phyloP scores from a whole-genome alignment of 1,139 yeast species.

The Debaryomyces nepalensis region DNA sequence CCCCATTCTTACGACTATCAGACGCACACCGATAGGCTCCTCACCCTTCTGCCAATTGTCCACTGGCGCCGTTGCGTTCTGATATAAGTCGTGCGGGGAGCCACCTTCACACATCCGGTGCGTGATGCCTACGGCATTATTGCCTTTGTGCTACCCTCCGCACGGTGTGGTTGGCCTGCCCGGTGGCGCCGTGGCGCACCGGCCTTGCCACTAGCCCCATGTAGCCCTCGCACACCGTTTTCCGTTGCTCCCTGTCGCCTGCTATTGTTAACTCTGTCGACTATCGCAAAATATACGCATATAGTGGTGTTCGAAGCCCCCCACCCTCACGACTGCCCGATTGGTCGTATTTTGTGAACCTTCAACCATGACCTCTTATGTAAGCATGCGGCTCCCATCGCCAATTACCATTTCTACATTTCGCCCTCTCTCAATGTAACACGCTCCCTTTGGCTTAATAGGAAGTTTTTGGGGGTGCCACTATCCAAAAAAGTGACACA shows the following conservation, averaged over 20 bases:
- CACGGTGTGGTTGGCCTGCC: neutral
- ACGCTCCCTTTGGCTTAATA: neutral
- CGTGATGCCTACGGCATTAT: constrained; percentile 4
- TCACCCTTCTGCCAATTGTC: no score
- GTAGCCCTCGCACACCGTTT: no score
- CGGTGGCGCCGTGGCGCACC: neutral
- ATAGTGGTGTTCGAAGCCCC: neutral
- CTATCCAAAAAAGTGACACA: neutral
- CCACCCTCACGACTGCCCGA: neutral
- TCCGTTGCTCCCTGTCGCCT: neutral
- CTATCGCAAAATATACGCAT: constrained; percentile 2
- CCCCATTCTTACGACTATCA: no score
- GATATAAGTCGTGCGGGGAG: no score
- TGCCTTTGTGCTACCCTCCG: neutral
- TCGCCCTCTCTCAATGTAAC: constrained; percentile 9
- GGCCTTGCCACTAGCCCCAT: no score
- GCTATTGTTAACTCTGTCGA: constrained; percentile 1
- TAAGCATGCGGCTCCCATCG: neutral
- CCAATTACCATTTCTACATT: neutral
- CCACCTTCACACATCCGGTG: no score
- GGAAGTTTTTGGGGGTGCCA: neutral
- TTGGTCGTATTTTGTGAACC: constrained; percentile 2
- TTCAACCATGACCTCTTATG: constrained; percentile 9
- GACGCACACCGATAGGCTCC: no score
- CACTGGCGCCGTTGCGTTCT: no score